Base-by-base conservation (phyloP, 805 yeast genomes). In the Lachancea kluyveri region DNA sequence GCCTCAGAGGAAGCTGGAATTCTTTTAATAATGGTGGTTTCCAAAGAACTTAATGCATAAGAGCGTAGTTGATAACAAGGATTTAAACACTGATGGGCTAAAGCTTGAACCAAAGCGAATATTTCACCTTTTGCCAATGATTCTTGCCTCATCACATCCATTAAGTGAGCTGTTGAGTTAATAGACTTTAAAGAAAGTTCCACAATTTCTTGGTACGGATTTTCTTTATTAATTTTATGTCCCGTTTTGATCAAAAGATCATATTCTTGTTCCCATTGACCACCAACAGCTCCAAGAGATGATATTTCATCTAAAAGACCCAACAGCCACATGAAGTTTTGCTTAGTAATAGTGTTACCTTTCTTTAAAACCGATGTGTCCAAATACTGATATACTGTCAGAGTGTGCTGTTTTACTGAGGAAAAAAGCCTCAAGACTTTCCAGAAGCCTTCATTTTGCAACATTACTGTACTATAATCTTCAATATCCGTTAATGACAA, bases 11-110 rank as follows among this genome's bases (percentile, higher is more conserved):
- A 56, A 4, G 63, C 56, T 4, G 57, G 52, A 4, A 63, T 50
- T 8, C 57, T 48, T 16, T 60, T 50, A 4, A 57, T 41, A 8
- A 65, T 34, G 22, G 77, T 60, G 4, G 64, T 59, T 37, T 81
- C 82, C 31, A 88, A 65, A 0, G 72, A 56, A 13, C 67, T 66
- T 24, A 86, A 57, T 0, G 95, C 88, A 53, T 68, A 73, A 0
- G 70, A 57, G 23, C 95, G 64, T 8, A 87, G 63, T 48, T 83
- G 87, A 17, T 84, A 65, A 52, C 94, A 84, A 12, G 95, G 95
- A 48, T 87, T 87, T 52, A 81, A 70, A 52, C 95, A 83, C 54
- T 88, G 96, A 48, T 82, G 90, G 0, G 92, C 86, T 33, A 87
- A 65, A 0, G 94, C 94, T 50, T 85, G 90, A 17, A 82, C 65